Evolutionary conservation across 176 grass and related monocot genomes (phyloP).

Genomic region (Eleusine coracana): DNA sequence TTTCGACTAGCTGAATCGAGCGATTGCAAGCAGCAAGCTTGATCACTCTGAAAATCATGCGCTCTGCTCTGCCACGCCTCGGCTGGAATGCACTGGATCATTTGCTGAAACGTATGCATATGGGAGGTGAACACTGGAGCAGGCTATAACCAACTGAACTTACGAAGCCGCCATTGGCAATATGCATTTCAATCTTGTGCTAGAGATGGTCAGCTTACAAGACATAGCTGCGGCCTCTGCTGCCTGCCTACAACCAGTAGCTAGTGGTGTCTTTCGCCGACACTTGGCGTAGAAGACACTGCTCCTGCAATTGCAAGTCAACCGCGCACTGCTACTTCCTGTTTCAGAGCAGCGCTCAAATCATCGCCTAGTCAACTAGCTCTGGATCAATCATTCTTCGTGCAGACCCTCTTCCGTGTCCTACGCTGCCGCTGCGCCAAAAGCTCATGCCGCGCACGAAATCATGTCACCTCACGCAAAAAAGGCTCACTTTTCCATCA

Average conservation of each 20-base stretch:
- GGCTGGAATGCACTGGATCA: conserved; percentile 5
- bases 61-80: not conserved
- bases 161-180: not conserved
- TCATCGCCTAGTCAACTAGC: conserved; percentile 34
- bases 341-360: conserved; percentile 17
- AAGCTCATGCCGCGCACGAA: not conserved
- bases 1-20: not conserved
- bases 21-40: conserved; percentile 26
- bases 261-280: not conserved
- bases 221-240: not conserved
- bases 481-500: not conserved
- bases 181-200: not conserved
- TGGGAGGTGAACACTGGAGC: not conserved
- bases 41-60: conserved; percentile 7
- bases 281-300: conserved; percentile 38
- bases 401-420: not conserved
- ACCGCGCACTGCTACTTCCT: conserved; percentile 25
- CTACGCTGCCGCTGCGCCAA: conserved; percentile 2
- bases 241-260: not conserved
- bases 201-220: not conserved
- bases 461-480: not conserved
- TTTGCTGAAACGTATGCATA: not conserved
- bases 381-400: conserved; percentile 26
- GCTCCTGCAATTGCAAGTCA: conserved; percentile 26
- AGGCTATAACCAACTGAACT: not conserved